Evolutionary conservation across 345 rosid genomes (phyloP), one percentile per base, ranked within the genome.

Genomic region (Lagerstroemia speciosa): DNA sequence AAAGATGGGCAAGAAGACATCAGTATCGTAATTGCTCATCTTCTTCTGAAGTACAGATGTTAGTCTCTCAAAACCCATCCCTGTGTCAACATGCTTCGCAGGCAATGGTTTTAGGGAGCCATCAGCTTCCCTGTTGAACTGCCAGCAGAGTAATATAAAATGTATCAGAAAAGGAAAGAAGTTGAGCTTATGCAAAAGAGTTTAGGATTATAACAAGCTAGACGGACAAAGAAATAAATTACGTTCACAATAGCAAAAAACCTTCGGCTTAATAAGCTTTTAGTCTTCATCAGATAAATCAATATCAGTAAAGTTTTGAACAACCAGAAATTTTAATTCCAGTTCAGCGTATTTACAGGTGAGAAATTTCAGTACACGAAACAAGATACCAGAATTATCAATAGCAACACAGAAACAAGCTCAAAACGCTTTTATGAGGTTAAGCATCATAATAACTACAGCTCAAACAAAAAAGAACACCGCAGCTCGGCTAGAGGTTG

Each of bases 1-100:
- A 77, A 94, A 94, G 70, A 94, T 86, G 70, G 97, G 99, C 78
- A 87, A 16, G 81, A 94, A 94, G 52, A 92, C 92, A 78, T 94
- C 99, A 69, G 99, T 94, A 74, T 94, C 99, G 74, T 92, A 94
- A 76, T 89, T 94, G 93, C 98, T 94, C 97, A 94, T 91, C 85
- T 85, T 89, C 78, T 88, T 87, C 79, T 94, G 99, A 66, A 94
- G 92, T 69, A 91, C 78, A 58, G 97, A 89, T 75, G 97, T 86
- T 80, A 94, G 74, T 77, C 98, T 88, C 82, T 94, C 99, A 68
- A 94, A 91, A 27, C 99, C 99, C 99, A 94, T 0, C 70, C 99
- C 99, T 40, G 97, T 94, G 75, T 94, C 99, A 73, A 94, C 99
- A 84, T 94, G 99, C 89, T 88, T 89, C 68, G 98, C 90, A 46